These are phyloP conservation scores for Candida anglica DNA, from an alignment of 805 yeast species.

Conservation along the genomic window DNA sequence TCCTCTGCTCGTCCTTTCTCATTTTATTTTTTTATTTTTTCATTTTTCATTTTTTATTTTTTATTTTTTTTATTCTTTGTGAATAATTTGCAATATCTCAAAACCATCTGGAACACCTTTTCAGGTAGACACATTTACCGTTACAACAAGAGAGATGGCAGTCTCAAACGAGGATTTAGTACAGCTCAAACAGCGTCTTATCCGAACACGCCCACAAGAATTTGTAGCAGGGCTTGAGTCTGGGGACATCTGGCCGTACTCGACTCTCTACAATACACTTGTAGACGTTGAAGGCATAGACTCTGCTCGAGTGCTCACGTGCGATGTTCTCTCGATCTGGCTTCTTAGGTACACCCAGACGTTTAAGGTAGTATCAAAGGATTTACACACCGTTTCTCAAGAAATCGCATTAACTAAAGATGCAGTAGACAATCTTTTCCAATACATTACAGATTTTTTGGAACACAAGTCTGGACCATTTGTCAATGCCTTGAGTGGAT, in stretches of 20 bases:
- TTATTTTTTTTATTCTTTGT: too few relatives aligned
- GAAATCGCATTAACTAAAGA: slow-evolving; percentile 11
- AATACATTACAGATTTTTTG: slow-evolving; percentile 64
- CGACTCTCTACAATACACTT: slow-evolving; percentile 25
- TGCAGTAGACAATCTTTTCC: slow-evolving; percentile 33
- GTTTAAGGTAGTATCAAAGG: slow-evolving; percentile 1
- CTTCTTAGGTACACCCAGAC: slow-evolving; percentile 50
- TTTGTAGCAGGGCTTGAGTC: not conserved
- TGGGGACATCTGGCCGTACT: slow-evolving; percentile 11
- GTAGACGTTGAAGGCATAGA: slow-evolving; percentile 29
- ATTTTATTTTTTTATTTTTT: too few relatives aligned
- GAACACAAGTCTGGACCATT: slow-evolving; percentile 67
- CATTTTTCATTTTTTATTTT: too few relatives aligned
- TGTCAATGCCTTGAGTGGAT: slow-evolving; percentile 61
- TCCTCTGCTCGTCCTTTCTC: too few relatives aligned
- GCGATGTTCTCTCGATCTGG: slow-evolving; percentile 68
- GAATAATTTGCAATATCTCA: too few relatives aligned
- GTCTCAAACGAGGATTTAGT: slow-evolving; percentile 1
- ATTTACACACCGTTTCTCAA: slow-evolving; percentile 1
- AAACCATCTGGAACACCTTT: too few relatives aligned
- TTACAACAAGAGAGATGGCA: too few relatives aligned
- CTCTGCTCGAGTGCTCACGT: slow-evolving; percentile 36
- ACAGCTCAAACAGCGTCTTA: slow-evolving; percentile 11
- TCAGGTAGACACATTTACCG: too few relatives aligned
- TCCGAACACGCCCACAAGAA: slow-evolving; percentile 9